Base-by-base conservation (phyloP, 1,284 basidiomycete genomes). In the Cutaneotrichosporon cyanovorans region DNA sequence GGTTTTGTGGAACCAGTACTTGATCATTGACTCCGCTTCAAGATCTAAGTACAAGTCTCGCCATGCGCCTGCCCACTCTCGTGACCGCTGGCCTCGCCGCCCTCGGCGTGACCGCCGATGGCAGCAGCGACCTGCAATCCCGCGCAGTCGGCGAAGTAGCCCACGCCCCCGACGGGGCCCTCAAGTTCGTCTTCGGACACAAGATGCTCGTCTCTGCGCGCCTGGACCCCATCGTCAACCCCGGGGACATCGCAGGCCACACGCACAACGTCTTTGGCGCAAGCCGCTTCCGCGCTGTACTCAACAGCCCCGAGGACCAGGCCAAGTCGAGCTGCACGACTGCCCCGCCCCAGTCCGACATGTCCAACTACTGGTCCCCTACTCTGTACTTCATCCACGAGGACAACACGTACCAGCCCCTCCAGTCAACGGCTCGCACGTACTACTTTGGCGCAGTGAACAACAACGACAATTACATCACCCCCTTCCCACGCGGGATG, bases 321-420 rank as follows among this genome's bases (percentile, higher is more conserved):
- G 49, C 47, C n/a, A 34, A 48, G 2, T 57, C 66, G 16, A 46
- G 54, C 6, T 69, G 67, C 48, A 57, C 59, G 2, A 54, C 62
- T 18, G 48, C 55, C 30, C 39, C 52, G 16, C 59, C 74, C 38
- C 59, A 53, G 3, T 65, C 63, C 20, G 75, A 76, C 65, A 65
- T 68, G 58, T 71, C 67, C 31, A 66, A 63, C 47, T 76, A 76
- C 59, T 76, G 75, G 75, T 62, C 60, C 9, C 73, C 73, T 19
- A 61, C 68, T 39, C 57, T 75, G 7, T 75, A 73, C 62, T 71
- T 68, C 48, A 74, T 73, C 56, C 60, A 66, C 42, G 16, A 30
- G 30, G 39, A 54, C 37, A 41, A 40, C 15, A 45, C 42, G 16
- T 66, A 61, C 56, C 50, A 58, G 21, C 64, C 68, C 2, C 57